These are phyloP conservation scores for Ceratocystis papillata DNA, from an alignment of 2,329 filamentous ascomycete species.

Conservation along the genomic window DNA sequence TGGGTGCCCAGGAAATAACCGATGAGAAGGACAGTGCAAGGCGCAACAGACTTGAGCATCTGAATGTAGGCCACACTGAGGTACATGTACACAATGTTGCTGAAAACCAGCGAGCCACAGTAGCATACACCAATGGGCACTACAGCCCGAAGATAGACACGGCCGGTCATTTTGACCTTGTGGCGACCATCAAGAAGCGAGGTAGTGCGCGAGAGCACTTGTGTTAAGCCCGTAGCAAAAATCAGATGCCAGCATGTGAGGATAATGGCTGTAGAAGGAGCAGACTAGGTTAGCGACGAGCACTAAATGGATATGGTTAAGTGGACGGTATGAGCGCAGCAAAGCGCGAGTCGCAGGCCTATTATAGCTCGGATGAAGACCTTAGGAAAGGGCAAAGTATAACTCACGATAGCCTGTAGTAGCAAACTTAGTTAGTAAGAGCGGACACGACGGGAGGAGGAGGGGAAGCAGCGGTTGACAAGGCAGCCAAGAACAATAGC, in stretches of 20 bases:
- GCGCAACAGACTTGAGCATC: constrained; percentile 59
- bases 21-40: constrained; percentile 54
- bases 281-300: constrained; percentile 1
- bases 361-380: too few relatives aligned
- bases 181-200: constrained; percentile 52
- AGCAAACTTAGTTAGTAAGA: background rate
- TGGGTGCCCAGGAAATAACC: constrained; percentile 51
- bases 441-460: background rate
- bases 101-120: constrained; percentile 54
- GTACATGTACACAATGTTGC: constrained; percentile 58
- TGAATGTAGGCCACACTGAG: constrained; percentile 59
- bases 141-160: constrained; percentile 51
- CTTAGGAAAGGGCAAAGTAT: background rate
- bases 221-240: constrained; percentile 56
- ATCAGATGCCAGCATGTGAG: constrained; percentile 58
- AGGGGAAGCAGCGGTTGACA: background rate
- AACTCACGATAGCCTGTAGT: constrained; percentile 10
- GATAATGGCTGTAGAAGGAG: constrained; percentile 37
- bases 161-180: constrained; percentile 49
- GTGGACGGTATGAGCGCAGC: too few relatives aligned
- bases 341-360: background rate
- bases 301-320: background rate
- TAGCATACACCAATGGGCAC: constrained; percentile 57
- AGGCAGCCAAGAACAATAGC: background rate
- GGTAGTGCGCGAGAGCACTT: constrained; percentile 54